Evolutionary conservation across 192 early-diverging fungal species (phyloP).

Genomic region (Paraglomus brasilianum): DNA sequence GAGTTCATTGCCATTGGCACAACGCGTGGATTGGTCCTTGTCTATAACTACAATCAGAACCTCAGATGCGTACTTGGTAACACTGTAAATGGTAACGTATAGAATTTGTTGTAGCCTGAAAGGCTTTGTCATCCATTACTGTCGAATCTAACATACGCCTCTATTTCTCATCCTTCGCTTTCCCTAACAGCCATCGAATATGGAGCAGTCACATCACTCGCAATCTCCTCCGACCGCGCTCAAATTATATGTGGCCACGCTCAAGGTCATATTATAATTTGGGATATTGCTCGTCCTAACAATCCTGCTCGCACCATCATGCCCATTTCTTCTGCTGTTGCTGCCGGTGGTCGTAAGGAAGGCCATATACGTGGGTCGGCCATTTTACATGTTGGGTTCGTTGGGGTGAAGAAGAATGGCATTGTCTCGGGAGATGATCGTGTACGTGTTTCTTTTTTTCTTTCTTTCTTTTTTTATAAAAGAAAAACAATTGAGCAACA

Average conservation of each 20-base stretch:
- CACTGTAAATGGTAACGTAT: conserved; percentile 34
- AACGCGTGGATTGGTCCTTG: conserved; percentile 53
- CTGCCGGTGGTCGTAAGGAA: conserved; percentile 50
- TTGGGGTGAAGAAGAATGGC: conserved; percentile 53
- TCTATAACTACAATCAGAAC: conserved; percentile 53
- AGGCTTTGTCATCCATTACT: neutral
- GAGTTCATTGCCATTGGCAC: conserved; percentile 60
- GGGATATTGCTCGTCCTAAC: conserved; percentile 51
- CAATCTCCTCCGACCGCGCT: conserved; percentile 56
- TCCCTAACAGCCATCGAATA: conserved; percentile 44
- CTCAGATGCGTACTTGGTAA: conserved; percentile 45
- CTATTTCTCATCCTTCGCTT: too few species aligned
- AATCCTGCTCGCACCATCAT: conserved; percentile 50
- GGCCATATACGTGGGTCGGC: conserved; percentile 57
- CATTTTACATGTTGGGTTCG: conserved; percentile 57
- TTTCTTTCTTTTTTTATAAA: neutral
- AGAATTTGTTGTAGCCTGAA: neutral
- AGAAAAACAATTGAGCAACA: neutral
- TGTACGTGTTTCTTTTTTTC: conserved; percentile 24
- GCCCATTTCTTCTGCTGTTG: conserved; percentile 46
- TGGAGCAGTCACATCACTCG: conserved; percentile 56
- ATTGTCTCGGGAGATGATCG: conserved; percentile 57
- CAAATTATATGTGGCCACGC: conserved; percentile 56
- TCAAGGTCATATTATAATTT: conserved; percentile 55
- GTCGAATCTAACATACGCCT: too few species aligned